Base-by-base conservation (phyloP, 148 eudicot species). In the Persicaria maculosa region DNA sequence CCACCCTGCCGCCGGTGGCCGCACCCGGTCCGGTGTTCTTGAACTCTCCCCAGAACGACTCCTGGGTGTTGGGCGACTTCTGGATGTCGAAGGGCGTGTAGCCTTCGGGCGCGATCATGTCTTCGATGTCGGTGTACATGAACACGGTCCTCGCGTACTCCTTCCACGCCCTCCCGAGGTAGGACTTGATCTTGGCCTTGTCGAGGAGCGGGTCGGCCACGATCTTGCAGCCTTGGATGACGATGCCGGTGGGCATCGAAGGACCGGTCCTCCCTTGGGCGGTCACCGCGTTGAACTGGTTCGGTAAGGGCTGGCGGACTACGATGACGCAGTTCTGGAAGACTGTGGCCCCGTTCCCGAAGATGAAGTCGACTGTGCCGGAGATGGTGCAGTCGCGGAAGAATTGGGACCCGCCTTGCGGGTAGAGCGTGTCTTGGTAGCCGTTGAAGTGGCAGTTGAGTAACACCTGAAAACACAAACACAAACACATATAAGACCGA, bases 11-110 rank as follows among this genome's bases (percentile, higher is more conserved):
- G 5, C 4, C 58, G 4, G 85, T 83, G 0, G 20, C 40, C 0
- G 89, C 84, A 17, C 98, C 91, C 0, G 90, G 91, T 0, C 96
- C 96, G 0, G 76, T 40, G 75, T 93, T 93, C 0, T 31, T 85
- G 2, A 58, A 92, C 80, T 92, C 97, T 0, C 81, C 85, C 14
- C 71, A 90, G 25, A 72, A 81, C 36, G 74, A 57, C 19, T 40
- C 5, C 4, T 40, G 1, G 9, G 46, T 36, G 46, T 65, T 65
- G 46, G 70, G 70, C 4, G 45, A 15, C 4, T 4, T 1, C 12
- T 12, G 8, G 12, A 48, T 4, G 4, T 59, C 67, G 43, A 59
- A 85, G 1, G 82, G 80, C 74, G 67, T 4, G 82, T 83, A 87
- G 0, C 91, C 91, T 0, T 40, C 85, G 0, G 91, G 88, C 0